Evolutionary conservation across 306 rosid species (phyloP).

Genomic region (Sicyos baderoa): DNA sequence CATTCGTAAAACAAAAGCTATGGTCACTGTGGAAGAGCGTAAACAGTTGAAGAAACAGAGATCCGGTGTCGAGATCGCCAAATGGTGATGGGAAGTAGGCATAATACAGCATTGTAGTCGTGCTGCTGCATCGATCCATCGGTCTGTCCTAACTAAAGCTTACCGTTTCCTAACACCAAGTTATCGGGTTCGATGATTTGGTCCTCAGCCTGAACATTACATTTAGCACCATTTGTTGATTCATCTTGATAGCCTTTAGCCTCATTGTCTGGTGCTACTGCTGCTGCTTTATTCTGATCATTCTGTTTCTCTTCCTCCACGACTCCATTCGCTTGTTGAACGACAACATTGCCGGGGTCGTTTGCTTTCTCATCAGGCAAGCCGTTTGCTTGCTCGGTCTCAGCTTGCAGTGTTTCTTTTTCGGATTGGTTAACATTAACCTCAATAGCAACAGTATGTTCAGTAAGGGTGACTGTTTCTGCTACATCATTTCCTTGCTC

Average conservation of each 20-base stretch:
- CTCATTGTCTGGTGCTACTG: slow-evolving; percentile 22
- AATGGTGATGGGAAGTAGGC: slow-evolving; percentile 18
- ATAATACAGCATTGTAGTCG: background rate
- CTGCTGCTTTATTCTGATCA: slow-evolving; percentile 16
- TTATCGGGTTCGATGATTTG: slow-evolving; percentile 31
- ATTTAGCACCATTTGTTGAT: slow-evolving; percentile 28
- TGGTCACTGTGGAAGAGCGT: slow-evolving; percentile 23
- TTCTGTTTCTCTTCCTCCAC: slow-evolving; percentile 25
- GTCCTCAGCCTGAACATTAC: slow-evolving; percentile 31
- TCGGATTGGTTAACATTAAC: slow-evolving; percentile 22
- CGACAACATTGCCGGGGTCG: slow-evolving; percentile 8
- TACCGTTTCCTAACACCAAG: slow-evolving; percentile 38
- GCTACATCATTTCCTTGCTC: slow-evolving; percentile 17
- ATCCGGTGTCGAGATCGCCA: slow-evolving; percentile 16
- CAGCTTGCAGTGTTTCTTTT: slow-evolving; percentile 21
- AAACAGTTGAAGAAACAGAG: slow-evolving; percentile 1
- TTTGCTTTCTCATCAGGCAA: slow-evolving; percentile 27
- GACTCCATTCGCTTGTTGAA: slow-evolving; percentile 32
- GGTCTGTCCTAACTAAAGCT: slow-evolving; percentile 31
- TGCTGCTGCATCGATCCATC: background rate
- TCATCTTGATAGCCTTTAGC: slow-evolving; percentile 24
- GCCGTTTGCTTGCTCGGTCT: slow-evolving; percentile 28
- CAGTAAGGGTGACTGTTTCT: slow-evolving; percentile 30
- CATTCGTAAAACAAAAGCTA: slow-evolving; percentile 18
- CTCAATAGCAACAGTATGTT: slow-evolving; percentile 20